phyloP scores from a whole-genome alignment of 2,329 filamentous ascomycete species.

The Cladosporium sphaerospermum region DNA sequence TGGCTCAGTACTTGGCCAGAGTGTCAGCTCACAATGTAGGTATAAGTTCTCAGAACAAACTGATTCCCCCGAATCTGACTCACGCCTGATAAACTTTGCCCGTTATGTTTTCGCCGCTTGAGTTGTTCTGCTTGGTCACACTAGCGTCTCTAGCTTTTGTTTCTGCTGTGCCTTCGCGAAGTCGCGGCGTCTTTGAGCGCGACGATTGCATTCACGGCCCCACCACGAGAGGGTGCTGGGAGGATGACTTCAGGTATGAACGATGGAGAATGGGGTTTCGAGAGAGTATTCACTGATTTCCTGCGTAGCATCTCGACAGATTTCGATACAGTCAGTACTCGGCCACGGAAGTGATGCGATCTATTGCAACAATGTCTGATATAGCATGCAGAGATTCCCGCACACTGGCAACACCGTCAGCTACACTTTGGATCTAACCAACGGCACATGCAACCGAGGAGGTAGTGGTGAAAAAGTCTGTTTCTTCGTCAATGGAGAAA shows the following conservation, averaged over 20 bases:
- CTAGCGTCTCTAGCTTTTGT: conserved; percentile 7
- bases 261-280: background rate
- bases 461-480: conserved; percentile 27
- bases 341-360: background rate
- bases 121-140: conserved; percentile 4
- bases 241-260: conserved; percentile 29
- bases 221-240: conserved; percentile 33
- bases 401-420: conserved; percentile 28
- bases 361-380: background rate
- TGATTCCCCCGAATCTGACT: too few species aligned
- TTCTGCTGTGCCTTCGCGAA: background rate
- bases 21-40: too few species aligned
- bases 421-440: conserved; percentile 30
- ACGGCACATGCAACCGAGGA: conserved; percentile 41
- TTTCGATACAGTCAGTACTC: conserved; percentile 26
- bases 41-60: too few species aligned
- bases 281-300: conserved; percentile 18
- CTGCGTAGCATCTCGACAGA: conserved; percentile 31
- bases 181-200: conserved; percentile 1
- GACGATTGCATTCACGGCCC: conserved; percentile 33
- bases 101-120: background rate
- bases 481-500: conserved; percentile 53
- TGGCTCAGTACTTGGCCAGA: too few species aligned
- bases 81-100: too few species aligned
- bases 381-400: conserved; percentile 26